Base-by-base conservation (phyloP, 2,329 filamentous ascomycete species). In the Aspergillus tamarii region DNA sequence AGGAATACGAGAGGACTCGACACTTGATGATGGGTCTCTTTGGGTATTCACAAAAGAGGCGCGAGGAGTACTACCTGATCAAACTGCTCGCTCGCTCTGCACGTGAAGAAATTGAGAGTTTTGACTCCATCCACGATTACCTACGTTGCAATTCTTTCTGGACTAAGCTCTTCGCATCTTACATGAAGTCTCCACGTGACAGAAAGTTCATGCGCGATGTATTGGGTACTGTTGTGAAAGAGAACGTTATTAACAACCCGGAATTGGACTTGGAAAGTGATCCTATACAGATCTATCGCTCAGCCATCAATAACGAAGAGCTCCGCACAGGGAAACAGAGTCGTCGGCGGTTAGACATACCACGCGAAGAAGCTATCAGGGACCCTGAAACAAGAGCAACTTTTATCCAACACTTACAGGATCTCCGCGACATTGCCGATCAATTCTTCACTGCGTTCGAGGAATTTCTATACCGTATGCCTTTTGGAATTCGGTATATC, bases 271-370 rank as follows among this genome's bases (percentile, higher is more conserved):
- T 99, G 30, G 95, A 99, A 79, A 97, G 94, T 76, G 95, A 99
- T 74, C 95, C 95, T 0, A 90, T 98, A 83, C 94, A 98, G 71
- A 99, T 99, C 62, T 98, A 99, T 79, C 88, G 92, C 48, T 95
- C 93, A 6, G 90, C 93, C 16, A 96, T 99, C 80, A 98, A 96
- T 81, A 97, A 99, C 72, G 94, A 98, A 78, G 95, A 99, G 79
- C 87, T 99, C 28, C 89, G 93, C 21, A 99, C 95, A 0, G 95
- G 95, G 5, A 88, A 89, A 68, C 88, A 92, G 23, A 97, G 94
- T 76, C 87, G 87, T 57, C 87, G 95, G 66, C 91, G 89, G 39
- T 88, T 92, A 16, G 93, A 97, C 69, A 90, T 99, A 39, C 91
- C 93, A 0, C 88, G 94, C 66, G 95, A 99, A 76, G 85, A 96